Evolutionary conservation across 805 yeast species (phyloP).

Genomic region (Komagataella ulmi): DNA sequence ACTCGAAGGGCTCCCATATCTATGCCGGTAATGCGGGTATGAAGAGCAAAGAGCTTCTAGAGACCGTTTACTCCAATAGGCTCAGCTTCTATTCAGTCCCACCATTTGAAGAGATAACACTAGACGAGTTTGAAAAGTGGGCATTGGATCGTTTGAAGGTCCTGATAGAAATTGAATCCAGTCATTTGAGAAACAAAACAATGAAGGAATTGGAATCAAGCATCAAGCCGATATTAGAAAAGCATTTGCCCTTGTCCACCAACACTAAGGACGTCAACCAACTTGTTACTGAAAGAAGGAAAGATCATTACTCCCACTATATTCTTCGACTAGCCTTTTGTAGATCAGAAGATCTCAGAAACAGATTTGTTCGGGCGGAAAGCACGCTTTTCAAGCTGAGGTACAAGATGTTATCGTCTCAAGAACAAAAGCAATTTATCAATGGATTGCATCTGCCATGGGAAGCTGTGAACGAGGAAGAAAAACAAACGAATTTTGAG

Average conservation of each 20-base stretch:
- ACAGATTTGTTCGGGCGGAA: conserved; percentile 70
- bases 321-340: conserved; percentile 85
- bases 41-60: conserved; percentile 19
- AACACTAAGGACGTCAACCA: conserved; percentile 25
- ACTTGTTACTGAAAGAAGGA: conserved; percentile 48
- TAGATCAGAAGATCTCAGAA: conserved; percentile 70
- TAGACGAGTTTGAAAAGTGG: conserved; percentile 91
- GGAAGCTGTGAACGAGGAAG: conserved; percentile 53
- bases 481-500: conserved; percentile 34
- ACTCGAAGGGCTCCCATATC: conserved; percentile 7
- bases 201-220: conserved; percentile 51
- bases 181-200: conserved; percentile 48
- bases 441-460: conserved; percentile 52
- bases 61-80: conserved; percentile 38
- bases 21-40: conserved; percentile 15
- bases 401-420: conserved; percentile 44
- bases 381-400: conserved; percentile 61
- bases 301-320: conserved; percentile 88
- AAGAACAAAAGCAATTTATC: conserved; percentile 66
- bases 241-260: conserved; percentile 49
- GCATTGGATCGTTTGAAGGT: conserved; percentile 85
- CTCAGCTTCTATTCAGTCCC: conserved; percentile 66
- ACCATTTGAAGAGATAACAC: conserved; percentile 74
- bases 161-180: conserved; percentile 72
- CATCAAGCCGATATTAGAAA: conserved; percentile 52